These are phyloP conservation scores for Ascosphaera apis DNA, from an alignment of 2,329 filamentous ascomycete genomes.

Conservation along the genomic window DNA sequence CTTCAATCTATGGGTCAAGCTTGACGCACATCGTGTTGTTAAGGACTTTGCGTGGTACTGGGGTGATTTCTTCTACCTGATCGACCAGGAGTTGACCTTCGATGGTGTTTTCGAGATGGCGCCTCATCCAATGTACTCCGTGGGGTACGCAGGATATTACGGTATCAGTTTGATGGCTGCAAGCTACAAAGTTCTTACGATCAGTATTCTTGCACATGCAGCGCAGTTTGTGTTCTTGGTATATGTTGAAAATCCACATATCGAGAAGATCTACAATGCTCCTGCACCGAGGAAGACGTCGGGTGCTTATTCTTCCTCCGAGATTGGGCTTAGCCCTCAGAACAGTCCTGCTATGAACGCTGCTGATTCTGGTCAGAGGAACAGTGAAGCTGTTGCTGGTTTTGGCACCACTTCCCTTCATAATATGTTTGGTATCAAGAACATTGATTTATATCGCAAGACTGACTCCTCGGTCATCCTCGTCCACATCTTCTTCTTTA, in stretches of 20 bases:
- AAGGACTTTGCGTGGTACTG: slow-evolving; percentile 99
- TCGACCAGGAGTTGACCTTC: slow-evolving; percentile 93
- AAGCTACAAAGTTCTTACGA: slow-evolving; percentile 92
- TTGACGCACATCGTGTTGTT: slow-evolving; percentile 91
- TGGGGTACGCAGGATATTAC: slow-evolving; percentile 94
- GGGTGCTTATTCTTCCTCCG: slow-evolving; percentile 11
- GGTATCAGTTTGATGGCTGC: slow-evolving; percentile 96
- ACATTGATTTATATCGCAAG: slow-evolving; percentile 70
- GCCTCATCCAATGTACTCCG: slow-evolving; percentile 95
- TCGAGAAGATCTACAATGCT: slow-evolving; percentile 91
- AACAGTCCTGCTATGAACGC: slow-evolving; percentile 10
- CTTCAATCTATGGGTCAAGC: slow-evolving; percentile 97
- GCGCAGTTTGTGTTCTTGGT: slow-evolving; percentile 86
- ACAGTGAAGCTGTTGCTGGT: slow-evolving; percentile 19
- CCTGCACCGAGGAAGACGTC: slow-evolving; percentile 44
- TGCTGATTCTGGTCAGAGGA: slow-evolving; percentile 12
- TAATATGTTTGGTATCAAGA: slow-evolving; percentile 59
- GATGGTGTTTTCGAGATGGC: slow-evolving; percentile 99
- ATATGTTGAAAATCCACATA: slow-evolving; percentile 87
- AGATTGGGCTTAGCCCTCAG: slow-evolving; percentile 10
- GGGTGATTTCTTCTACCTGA: slow-evolving; percentile 97
- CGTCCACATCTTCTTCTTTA: slow-evolving; percentile 50
- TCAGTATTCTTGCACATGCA: slow-evolving; percentile 83
- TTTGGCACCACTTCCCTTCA: slow-evolving; percentile 46
- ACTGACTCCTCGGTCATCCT: slow-evolving; percentile 65